A percentile compares a stretch with the other conserved stretches of the same genome.
Conservation (phyloP, 371 early-diverging fungal genomes). For the Rhizopus delemar region DNA sequence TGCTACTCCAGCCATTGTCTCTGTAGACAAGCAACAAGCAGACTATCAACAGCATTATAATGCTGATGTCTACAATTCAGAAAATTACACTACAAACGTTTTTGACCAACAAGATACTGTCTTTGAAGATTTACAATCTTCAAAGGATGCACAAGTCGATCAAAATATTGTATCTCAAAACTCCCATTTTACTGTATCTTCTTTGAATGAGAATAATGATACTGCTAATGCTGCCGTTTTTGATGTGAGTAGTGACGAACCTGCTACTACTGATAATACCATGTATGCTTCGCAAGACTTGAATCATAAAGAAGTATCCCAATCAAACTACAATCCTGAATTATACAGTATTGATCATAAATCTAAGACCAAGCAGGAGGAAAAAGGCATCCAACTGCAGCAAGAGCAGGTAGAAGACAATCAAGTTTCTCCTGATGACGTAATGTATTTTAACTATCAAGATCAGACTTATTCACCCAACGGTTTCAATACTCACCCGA, state of each 20-base stretch:
- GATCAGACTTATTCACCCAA: not conserved
- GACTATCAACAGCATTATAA: not conserved
- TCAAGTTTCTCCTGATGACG: not conserved
- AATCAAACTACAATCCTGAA: not conserved
- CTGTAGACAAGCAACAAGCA: not conserved
- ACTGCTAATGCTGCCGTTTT: not conserved
- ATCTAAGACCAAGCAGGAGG: too few relatives aligned
- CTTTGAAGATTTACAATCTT: not conserved
- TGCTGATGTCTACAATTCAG: not conserved
- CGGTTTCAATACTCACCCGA: not conserved
- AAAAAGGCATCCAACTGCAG: not conserved
- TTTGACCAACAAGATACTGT: not conserved
- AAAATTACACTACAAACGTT: not conserved
- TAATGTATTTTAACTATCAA: slow-evolving; percentile 3
- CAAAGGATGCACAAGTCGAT: not conserved
- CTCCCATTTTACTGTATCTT: too few relatives aligned
- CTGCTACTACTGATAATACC: not conserved
- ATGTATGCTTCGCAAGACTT: not conserved
- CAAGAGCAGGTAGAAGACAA: not conserved
- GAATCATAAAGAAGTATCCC: not conserved
- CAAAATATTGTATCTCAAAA: too few relatives aligned
- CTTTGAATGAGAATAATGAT: too few relatives aligned
- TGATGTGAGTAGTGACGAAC: not conserved
- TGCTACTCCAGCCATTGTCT: not conserved
- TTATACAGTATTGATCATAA: not conserved